These are phyloP conservation scores for Pseudisothecium myosuroides DNA, from an alignment of 225 moss, liverwort and hornwort species.

Conservation along the genomic window DNA sequence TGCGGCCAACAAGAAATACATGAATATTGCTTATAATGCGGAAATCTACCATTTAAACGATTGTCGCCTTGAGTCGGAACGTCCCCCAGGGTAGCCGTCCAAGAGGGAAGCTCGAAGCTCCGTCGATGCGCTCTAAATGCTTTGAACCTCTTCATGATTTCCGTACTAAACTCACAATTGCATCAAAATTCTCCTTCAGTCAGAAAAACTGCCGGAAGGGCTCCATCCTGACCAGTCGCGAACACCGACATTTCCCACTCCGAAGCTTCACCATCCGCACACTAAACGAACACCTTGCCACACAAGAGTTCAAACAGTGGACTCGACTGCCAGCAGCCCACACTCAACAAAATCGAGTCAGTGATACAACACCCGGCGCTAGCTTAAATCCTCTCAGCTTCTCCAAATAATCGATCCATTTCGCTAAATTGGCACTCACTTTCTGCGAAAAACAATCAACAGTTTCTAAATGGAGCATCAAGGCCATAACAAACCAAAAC, in stretches of 20 bases:
- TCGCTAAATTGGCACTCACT: neutral
- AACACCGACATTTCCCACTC: neutral
- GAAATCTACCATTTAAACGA: neutral
- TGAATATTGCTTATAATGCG: too few species aligned
- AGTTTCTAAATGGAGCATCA: neutral
- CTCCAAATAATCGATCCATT: too few species aligned
- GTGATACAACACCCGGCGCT: neutral
- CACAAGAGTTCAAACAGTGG: neutral
- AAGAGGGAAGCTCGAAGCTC: neutral
- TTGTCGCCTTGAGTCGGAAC: neutral
- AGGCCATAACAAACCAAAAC: neutral
- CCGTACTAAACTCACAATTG: neutral
- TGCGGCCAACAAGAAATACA: neutral
- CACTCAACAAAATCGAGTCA: neutral
- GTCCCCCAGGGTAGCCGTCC: neutral
- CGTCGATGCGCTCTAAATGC: neutral
- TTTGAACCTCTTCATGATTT: constrained; percentile 10
- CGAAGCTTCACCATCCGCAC: neutral
- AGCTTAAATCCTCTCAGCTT: neutral
- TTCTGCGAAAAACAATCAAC: too few species aligned
- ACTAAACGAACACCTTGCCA: neutral
- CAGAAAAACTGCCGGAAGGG: neutral
- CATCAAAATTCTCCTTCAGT: neutral
- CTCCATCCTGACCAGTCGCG: neutral
- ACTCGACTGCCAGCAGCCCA: neutral